phyloP scores from a whole-genome alignment of 2,329 filamentous ascomycete species.

The Microdochium nivale region DNA sequence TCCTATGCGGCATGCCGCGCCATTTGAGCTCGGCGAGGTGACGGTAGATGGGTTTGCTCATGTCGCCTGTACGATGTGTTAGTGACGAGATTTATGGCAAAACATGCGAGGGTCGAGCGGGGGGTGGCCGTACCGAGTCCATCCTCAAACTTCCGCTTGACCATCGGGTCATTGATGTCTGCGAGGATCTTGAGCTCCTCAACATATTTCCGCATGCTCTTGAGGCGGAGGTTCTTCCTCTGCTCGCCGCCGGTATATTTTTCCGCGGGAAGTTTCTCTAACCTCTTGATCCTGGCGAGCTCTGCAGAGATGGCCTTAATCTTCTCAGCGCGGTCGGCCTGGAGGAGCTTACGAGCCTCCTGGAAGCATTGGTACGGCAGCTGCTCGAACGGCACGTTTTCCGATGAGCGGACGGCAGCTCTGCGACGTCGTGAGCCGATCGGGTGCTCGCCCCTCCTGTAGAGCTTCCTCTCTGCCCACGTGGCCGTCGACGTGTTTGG shows the following conservation, averaged over 20 bases:
- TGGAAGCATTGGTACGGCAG: slow-evolving; percentile 97
- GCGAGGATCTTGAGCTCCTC: slow-evolving; percentile 79
- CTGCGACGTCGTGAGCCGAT: slow-evolving; percentile 81
- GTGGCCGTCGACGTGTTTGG: slow-evolving; percentile 59
- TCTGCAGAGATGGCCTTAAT: slow-evolving; percentile 61
- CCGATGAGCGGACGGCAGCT: slow-evolving; percentile 55
- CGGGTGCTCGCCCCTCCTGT: slow-evolving; percentile 60
- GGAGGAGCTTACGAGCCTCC: slow-evolving; percentile 78
- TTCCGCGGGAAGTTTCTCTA: slow-evolving; percentile 50
- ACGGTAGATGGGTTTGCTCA: slow-evolving; percentile 94
- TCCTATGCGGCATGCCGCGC: slow-evolving; percentile 69
- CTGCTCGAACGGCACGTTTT: slow-evolving; percentile 78
- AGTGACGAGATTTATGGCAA: slow-evolving; percentile 6
- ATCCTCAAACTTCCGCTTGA: slow-evolving; percentile 92
- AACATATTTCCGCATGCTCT: slow-evolving; percentile 62
- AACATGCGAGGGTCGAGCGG: not conserved
- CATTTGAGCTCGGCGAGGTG: slow-evolving; percentile 82
- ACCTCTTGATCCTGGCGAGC: slow-evolving; percentile 56
- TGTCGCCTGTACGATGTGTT: slow-evolving; percentile 56
- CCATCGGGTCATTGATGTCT: slow-evolving; percentile 88
- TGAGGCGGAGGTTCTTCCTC: slow-evolving; percentile 58
- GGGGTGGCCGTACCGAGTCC: slow-evolving; percentile 56
- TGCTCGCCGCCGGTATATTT: slow-evolving; percentile 52
- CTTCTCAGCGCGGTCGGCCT: slow-evolving; percentile 74
- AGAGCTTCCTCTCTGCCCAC: slow-evolving; percentile 57